phyloP scores from a whole-genome alignment of 441 rosid species.

The Arabidopsis lyrata region DNA sequence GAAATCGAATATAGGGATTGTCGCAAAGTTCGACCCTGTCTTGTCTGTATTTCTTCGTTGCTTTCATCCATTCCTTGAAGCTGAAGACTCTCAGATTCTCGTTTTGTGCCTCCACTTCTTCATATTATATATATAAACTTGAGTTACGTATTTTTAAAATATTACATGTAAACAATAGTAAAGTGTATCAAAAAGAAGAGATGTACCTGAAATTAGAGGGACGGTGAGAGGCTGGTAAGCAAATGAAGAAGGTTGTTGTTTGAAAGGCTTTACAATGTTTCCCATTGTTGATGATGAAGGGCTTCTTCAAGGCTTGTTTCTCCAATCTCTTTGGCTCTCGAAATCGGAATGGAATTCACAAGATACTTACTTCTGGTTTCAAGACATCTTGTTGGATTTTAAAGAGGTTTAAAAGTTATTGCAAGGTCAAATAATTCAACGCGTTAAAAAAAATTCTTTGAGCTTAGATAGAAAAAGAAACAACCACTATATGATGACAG shows the following conservation, averaged over 20 bases:
- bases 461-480: not conserved
- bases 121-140: not conserved
- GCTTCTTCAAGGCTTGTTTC: not conserved
- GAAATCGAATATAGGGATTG: too few species aligned
- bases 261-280: not conserved
- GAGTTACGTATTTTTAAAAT: not conserved
- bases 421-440: slow-evolving; percentile 1
- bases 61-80: not conserved
- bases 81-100: slow-evolving; percentile 13
- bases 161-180: not conserved
- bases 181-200: not conserved
- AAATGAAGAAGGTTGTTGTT: not conserved
- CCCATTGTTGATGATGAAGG: not conserved
- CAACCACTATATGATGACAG: too few species aligned
- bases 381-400: not conserved
- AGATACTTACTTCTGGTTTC: not conserved
- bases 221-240: not conserved
- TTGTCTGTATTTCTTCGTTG: not conserved
- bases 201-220: slow-evolving; percentile 16
- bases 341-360: too few species aligned
- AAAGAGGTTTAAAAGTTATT: not conserved
- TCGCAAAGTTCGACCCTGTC: not conserved
- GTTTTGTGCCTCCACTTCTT: not conserved
- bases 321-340: not conserved
- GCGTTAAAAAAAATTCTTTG: too few species aligned